Evolutionary conservation across 257 asterid species (phyloP).

Genomic region (Jaltomata sinuosa): DNA sequence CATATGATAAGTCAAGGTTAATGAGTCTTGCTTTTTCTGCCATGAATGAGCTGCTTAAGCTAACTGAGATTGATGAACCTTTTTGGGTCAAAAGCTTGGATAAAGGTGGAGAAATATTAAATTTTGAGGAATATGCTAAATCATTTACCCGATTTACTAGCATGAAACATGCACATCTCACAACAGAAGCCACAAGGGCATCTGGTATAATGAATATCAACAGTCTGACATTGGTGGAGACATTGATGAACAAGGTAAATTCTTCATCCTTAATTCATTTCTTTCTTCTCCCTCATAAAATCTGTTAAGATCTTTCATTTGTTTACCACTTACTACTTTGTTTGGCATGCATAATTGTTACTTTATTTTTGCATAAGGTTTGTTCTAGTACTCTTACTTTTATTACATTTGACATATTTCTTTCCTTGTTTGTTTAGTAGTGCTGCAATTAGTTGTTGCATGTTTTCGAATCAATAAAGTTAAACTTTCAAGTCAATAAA

Average conservation of each 20-base stretch:
- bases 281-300: not conserved
- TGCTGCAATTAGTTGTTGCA: not conserved
- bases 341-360: not conserved
- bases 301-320: no score
- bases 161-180: slow-evolving; percentile 26
- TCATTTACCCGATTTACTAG: slow-evolving; percentile 46
- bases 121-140: slow-evolving; percentile 50
- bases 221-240: slow-evolving; percentile 37
- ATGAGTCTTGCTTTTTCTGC: no score
- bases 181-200: slow-evolving; percentile 60
- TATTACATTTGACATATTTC: not conserved
- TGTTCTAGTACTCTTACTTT: not conserved
- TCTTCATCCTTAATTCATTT: not conserved
- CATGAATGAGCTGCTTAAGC: no score
- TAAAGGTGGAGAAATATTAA: slow-evolving; percentile 43
- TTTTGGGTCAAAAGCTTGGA: slow-evolving; percentile 46
- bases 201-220: slow-evolving; percentile 32
- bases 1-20: no score
- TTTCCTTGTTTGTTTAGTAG: not conserved
- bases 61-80: slow-evolving; percentile 6
- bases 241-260: slow-evolving; percentile 57
- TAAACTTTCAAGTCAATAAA: not conserved
- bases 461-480: not conserved
- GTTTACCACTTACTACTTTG: not conserved
- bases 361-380: no score